phyloP scores from a whole-genome alignment of 2,329 filamentous ascomycete genomes.

The Colletotrichum neosansevieriae region DNA sequence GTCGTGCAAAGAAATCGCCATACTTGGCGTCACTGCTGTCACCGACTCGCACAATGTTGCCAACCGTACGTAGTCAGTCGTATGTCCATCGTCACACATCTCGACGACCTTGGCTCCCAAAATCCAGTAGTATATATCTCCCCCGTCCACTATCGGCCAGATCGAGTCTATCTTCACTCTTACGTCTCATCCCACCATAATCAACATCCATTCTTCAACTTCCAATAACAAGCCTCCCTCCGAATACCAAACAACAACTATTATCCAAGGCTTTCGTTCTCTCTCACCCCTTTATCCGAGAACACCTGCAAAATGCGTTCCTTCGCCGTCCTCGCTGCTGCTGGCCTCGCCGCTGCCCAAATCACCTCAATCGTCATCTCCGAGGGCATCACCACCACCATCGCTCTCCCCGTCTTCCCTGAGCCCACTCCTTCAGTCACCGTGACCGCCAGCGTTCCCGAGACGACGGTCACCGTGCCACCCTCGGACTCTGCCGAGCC shows the following conservation, averaged over 20 bases:
- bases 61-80: constrained; percentile 31
- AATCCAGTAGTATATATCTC: constrained; percentile 30
- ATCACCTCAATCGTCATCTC: constrained; percentile 40
- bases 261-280: not conserved
- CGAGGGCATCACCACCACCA: constrained; percentile 42
- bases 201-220: not conserved
- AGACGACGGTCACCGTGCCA: constrained; percentile 36
- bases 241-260: not conserved
- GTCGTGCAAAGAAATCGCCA: constrained; percentile 39
- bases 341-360: constrained; percentile 43
- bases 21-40: constrained; percentile 37
- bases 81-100: constrained; percentile 15
- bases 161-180: not conserved
- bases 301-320: constrained; percentile 42
- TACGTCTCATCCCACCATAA: constrained; percentile 18
- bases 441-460: constrained; percentile 34
- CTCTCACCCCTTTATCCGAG: not conserved
- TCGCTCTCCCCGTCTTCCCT: constrained; percentile 42
- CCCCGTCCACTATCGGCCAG: not conserved
- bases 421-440: constrained; percentile 29
- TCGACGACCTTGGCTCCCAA: not conserved
- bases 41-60: constrained; percentile 31
- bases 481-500: constrained; percentile 10
- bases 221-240: not conserved
- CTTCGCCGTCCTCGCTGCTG: constrained; percentile 41